These are phyloP conservation scores for Aspergillus floridensis DNA, from an alignment of 2,329 filamentous ascomycete species.

Conservation along the genomic window DNA sequence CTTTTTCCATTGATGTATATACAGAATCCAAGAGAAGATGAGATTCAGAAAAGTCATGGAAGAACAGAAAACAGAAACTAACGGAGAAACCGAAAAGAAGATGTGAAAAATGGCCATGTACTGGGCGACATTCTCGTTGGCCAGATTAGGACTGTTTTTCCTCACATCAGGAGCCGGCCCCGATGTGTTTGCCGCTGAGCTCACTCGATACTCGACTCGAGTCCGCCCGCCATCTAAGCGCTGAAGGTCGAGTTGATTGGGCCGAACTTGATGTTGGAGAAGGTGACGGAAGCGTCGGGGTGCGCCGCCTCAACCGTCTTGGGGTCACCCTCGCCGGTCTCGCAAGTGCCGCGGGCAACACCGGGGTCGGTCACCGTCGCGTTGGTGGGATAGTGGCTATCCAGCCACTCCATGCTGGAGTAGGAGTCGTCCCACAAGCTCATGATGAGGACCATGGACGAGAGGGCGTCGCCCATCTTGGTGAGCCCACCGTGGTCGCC, in stretches of 20 bases:
- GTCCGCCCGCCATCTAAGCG: neutral
- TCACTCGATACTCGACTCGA: neutral
- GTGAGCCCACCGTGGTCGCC: constrained; percentile 53
- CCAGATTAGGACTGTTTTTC: neutral
- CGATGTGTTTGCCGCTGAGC: neutral
- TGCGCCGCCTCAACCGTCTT: constrained; percentile 47
- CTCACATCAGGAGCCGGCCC: neutral
- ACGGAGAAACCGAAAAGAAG: neutral
- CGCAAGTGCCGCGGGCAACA: constrained; percentile 54
- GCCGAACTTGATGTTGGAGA: constrained; percentile 60
- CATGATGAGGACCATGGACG: constrained; percentile 62
- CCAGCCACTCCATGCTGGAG: constrained; percentile 71
- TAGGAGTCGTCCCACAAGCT: constrained; percentile 62
- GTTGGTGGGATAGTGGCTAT: constrained; percentile 59
- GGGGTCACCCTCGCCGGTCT: constrained; percentile 52
- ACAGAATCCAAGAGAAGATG: no score
- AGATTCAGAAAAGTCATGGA: no score
- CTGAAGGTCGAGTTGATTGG: constrained; percentile 54
- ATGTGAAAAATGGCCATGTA: neutral
- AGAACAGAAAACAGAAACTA: no score
- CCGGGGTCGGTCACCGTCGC: constrained; percentile 46
- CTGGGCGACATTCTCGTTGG: neutral
- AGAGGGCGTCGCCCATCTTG: constrained; percentile 54
- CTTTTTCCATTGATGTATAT: no score
- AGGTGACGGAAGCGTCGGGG: constrained; percentile 52